Conservation (phyloP, 2,329 filamentous ascomycete species). For the Tothia fuscella region DNA sequence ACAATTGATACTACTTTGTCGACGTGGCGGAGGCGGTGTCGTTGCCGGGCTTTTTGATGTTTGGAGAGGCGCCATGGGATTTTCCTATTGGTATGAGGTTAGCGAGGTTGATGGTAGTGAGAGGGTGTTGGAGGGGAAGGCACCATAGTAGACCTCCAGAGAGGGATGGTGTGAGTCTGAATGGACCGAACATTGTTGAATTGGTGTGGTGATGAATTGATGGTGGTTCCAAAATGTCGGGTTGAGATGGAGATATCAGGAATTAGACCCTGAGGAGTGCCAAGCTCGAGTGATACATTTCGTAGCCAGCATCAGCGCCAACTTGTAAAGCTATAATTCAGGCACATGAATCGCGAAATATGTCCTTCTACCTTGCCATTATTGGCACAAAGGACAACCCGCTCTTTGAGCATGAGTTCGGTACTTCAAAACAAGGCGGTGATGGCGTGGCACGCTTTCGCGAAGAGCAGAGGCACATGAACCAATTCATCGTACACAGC, state of each 20-base stretch:
- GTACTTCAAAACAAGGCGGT: slow-evolving; percentile 88
- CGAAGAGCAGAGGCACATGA: slow-evolving; percentile 82
- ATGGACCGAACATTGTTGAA: slow-evolving; percentile 65
- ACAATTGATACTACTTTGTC: slow-evolving; percentile 64
- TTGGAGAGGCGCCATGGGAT: slow-evolving; percentile 89
- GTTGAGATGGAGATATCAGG: no score
- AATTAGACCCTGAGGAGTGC: no score
- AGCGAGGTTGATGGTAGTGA: background rate
- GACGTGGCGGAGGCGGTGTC: slow-evolving; percentile 69
- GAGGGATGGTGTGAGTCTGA: slow-evolving; percentile 66
- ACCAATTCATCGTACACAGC: slow-evolving; percentile 94
- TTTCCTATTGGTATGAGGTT: slow-evolving; percentile 51
- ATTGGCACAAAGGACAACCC: slow-evolving; percentile 92
- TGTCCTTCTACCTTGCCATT: slow-evolving; percentile 99
- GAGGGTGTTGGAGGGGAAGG: background rate
- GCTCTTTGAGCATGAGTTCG: slow-evolving; percentile 93
- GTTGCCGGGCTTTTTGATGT: slow-evolving; percentile 81
- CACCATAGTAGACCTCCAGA: slow-evolving; percentile 77
- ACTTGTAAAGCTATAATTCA: no score
- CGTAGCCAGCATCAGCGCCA: no score
- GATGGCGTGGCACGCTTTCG: slow-evolving; percentile 84
- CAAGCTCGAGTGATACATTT: no score
- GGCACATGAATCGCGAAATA: slow-evolving; percentile 39
- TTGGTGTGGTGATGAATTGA: background rate
- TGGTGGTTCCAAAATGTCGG: no score